phyloP scores from a whole-genome alignment of 345 rosid species.

The Lenwebbia sp. region DNA sequence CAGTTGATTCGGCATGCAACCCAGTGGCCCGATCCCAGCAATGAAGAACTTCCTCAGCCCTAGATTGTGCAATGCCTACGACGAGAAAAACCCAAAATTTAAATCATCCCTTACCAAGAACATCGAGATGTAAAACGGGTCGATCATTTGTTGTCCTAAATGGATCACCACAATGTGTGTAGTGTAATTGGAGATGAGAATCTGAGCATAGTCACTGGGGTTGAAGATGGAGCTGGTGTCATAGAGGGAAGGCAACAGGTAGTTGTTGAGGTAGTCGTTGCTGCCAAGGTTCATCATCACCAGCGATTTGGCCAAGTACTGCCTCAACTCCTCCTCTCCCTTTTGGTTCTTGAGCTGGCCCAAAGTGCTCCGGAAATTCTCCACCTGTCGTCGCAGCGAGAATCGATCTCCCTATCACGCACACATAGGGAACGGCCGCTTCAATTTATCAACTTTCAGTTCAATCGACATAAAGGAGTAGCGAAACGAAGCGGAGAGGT shows the following conservation, averaged over 20 bases:
- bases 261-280: conserved; percentile 81
- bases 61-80: conserved; percentile 31
- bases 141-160: not conserved
- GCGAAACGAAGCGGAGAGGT: not conserved
- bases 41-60: conserved; percentile 64
- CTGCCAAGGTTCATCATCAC: conserved; percentile 54
- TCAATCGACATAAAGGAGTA: not conserved
- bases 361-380: conserved; percentile 46
- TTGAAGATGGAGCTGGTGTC: conserved; percentile 36
- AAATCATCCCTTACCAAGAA: not conserved
- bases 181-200: conserved; percentile 40
- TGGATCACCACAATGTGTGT: conserved; percentile 26
- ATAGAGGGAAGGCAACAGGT: conserved; percentile 48
- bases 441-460: not conserved
- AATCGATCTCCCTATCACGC: conserved; percentile 50
- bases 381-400: conserved; percentile 46
- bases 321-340: conserved; percentile 10
- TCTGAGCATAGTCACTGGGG: conserved; percentile 38
- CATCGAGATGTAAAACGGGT: not conserved
- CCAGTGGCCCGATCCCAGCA: conserved; percentile 49
- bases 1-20: conserved; percentile 53
- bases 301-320: conserved; percentile 37
- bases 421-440: not conserved
- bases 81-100: not conserved
- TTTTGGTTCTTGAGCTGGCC: conserved; percentile 24